Conservation (phyloP, 1,284 basidiomycete genomes). For the Polyporus tsugae region DNA sequence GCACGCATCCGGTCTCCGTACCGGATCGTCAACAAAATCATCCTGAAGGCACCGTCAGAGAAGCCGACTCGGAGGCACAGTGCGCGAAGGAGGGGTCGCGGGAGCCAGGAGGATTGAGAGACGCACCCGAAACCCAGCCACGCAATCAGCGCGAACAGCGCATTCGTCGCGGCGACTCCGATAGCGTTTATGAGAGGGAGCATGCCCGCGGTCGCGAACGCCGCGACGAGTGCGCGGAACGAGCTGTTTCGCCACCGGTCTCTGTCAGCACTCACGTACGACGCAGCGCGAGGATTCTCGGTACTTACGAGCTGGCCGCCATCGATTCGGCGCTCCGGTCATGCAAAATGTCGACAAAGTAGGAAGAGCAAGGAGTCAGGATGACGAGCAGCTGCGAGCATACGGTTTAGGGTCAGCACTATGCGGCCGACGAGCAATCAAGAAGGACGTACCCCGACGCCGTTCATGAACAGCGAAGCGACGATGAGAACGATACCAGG, state of each 20-base stretch:
- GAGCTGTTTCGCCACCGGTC: slow-evolving; percentile 43
- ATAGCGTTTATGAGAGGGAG: slow-evolving; percentile 62
- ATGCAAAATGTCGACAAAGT: slow-evolving; percentile 64
- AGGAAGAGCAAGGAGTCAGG: slow-evolving; percentile 60
- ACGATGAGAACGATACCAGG: slow-evolving; percentile 51
- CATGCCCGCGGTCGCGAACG: slow-evolving; percentile 49
- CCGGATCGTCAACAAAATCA: slow-evolving; percentile 51
- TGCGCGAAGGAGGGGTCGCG: slow-evolving; percentile 27
- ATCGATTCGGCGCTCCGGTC: slow-evolving; percentile 60
- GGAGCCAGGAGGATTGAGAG: background rate
- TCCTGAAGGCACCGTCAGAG: slow-evolving; percentile 45
- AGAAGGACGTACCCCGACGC: slow-evolving; percentile 52
- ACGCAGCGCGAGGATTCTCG: slow-evolving; percentile 11
- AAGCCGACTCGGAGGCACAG: slow-evolving; percentile 5
- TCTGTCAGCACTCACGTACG: background rate
- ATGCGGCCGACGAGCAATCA: background rate
- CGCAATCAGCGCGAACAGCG: slow-evolving; percentile 51
- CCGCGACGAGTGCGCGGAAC: slow-evolving; percentile 52
- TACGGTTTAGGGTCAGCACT: background rate
- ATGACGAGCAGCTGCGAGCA: slow-evolving; percentile 51
- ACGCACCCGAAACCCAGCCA: slow-evolving; percentile 55
- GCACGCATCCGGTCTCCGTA: slow-evolving; percentile 57
- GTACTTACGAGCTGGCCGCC: slow-evolving; percentile 50
- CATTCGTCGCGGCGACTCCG: slow-evolving; percentile 62
- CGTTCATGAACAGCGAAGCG: slow-evolving; percentile 56